These are phyloP conservation scores for Thelonectria blattea DNA, from an alignment of 2,329 filamentous ascomycete species.

Conservation along the genomic window DNA sequence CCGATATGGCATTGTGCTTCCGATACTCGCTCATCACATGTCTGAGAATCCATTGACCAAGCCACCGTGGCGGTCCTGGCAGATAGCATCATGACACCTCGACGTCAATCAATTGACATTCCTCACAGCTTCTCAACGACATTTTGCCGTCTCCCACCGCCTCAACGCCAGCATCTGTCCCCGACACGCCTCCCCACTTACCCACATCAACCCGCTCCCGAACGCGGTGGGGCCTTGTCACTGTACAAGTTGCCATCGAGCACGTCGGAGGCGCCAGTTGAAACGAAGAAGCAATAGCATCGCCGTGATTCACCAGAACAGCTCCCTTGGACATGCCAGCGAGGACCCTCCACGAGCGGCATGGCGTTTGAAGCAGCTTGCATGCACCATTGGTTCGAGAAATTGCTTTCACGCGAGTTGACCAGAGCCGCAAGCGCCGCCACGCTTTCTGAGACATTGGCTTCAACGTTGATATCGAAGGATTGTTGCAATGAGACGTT, in stretches of 20 bases:
- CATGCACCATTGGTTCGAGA: slow-evolving; percentile 29
- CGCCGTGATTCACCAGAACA: slow-evolving; percentile 20
- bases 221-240: slow-evolving; percentile 30
- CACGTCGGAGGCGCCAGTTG: slow-evolving; percentile 2
- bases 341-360: slow-evolving; percentile 25
- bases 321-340: slow-evolving; percentile 17
- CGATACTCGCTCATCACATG: not conserved
- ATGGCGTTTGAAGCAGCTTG: slow-evolving; percentile 32
- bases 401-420: slow-evolving; percentile 21
- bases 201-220: slow-evolving; percentile 38
- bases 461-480: not conserved
- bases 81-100: not conserved
- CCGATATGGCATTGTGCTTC: not conserved
- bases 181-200: slow-evolving; percentile 27
- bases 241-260: slow-evolving; percentile 26
- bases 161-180: slow-evolving; percentile 24
- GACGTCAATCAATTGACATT: slow-evolving; percentile 1
- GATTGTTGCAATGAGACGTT: not conserved
- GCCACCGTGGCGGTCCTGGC: not conserved
- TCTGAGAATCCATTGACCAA: not conserved
- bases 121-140: slow-evolving; percentile 12
- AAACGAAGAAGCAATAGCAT: slow-evolving; percentile 21
- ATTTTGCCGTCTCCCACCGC: slow-evolving; percentile 37
- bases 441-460: not conserved
- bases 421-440: slow-evolving; percentile 29